Evolutionary conservation across 768 basidiomycete genomes (phyloP).

Genomic region (Thelephora aurantiotincta): DNA sequence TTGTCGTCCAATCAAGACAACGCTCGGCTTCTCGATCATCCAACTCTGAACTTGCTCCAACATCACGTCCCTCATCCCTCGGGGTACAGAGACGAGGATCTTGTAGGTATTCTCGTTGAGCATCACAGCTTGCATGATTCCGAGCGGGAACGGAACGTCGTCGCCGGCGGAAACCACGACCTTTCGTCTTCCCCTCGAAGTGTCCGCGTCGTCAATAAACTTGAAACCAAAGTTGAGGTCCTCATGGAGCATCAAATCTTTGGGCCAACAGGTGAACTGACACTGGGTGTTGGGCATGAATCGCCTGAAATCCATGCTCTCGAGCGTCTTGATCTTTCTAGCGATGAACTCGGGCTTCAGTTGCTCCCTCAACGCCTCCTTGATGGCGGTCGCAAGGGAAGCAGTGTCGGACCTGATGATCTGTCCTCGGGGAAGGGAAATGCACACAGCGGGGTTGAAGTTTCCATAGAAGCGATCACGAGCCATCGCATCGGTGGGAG

Average conservation of each 20-base stretch:
- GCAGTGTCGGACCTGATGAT: neutral
- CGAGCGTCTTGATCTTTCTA: neutral
- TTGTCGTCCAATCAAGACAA: too few species aligned
- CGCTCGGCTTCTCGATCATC: too few species aligned
- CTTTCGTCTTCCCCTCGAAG: too few species aligned
- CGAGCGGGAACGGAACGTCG: neutral
- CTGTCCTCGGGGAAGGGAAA: neutral
- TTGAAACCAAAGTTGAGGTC: neutral
- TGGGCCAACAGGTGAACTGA: neutral
- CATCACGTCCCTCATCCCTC: neutral
- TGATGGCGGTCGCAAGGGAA: neutral
- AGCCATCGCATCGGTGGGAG: neutral
- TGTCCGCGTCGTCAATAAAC: neutral
- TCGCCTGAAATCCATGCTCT: neutral
- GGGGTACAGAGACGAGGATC: neutral
- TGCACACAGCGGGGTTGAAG: neutral
- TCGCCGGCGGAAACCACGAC: neutral
- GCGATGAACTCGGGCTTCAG: neutral
- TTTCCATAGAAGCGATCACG: neutral
- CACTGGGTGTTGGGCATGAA: neutral
- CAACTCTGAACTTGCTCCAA: too few species aligned
- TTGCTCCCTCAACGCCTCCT: neutral
- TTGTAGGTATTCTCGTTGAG: neutral
- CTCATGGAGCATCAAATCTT: neutral
- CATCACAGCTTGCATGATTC: neutral